A percentile compares a stretch with the other conserved stretches of the same genome.
These are phyloP conservation scores for Zea mays DNA, from an alignment of 176 grass and related monocot species.

Conservation along the genomic window Zm-B73-REFERENCE-NAM-5.0 NC_050096.1:22563001-22563500, in stretches of 20 bases:
- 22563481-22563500: too few relatives aligned
- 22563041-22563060: slow-evolving; percentile 24
- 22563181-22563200: slow-evolving; percentile 9
- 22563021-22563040: slow-evolving; percentile 24
- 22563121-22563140: slow-evolving; percentile 50
- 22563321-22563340: too few relatives aligned
- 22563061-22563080: slow-evolving; percentile 2
- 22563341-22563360: too few relatives aligned
- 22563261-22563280: too few relatives aligned
- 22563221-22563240: slow-evolving; percentile 37
- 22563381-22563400: too few relatives aligned
- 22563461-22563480: too few relatives aligned
- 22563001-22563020: not conserved
- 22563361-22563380: too few relatives aligned
- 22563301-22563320: too few relatives aligned
- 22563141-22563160: slow-evolving; percentile 38
- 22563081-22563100: not conserved
- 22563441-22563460: too few relatives aligned
- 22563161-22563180: slow-evolving; percentile 14
- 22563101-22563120: slow-evolving; percentile 21
- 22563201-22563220: not conserved
- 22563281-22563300: too few relatives aligned
- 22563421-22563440: too few relatives aligned
- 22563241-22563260: not conserved
- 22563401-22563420: too few relatives aligned